Evolutionary conservation across 2,329 filamentous ascomycete genomes (phyloP).

Genomic region (Curvularia hawaiiensis): DNA sequence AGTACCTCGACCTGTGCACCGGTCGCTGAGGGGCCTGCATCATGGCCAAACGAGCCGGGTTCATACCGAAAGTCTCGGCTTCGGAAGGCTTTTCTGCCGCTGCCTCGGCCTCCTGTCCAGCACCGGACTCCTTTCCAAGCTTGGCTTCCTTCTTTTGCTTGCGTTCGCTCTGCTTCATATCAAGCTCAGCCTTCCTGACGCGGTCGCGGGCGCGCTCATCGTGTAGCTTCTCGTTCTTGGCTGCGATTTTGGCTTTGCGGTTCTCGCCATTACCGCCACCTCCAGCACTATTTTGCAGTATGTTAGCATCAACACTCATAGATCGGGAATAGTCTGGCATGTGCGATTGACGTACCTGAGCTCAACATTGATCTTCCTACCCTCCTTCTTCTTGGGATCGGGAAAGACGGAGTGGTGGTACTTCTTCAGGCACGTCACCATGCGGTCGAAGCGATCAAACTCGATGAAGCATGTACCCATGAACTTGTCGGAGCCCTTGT

Average conservation of each 20-base stretch:
- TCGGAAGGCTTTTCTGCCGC: conserved; percentile 22
- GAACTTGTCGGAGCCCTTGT: conserved; percentile 45
- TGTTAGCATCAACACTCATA: conserved; percentile 14
- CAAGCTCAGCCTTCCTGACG: conserved; percentile 52
- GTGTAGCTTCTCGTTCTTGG: conserved; percentile 85
- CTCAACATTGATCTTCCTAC: conserved; percentile 89
- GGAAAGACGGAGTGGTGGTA: conserved; percentile 86
- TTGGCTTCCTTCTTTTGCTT: conserved; percentile 48
- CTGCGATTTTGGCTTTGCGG: conserved; percentile 76
- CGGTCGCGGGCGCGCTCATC: conserved; percentile 64
- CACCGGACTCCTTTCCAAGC: conserved; percentile 30
- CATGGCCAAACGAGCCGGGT: conserved; percentile 46
- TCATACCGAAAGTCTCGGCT: conserved; percentile 40
- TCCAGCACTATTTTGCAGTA: conserved; percentile 64
- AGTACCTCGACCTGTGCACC: conserved; percentile 31
- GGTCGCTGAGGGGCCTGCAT: conserved; percentile 32
- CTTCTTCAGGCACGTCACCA: conserved; percentile 90
- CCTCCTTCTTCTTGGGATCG: conserved; percentile 58
- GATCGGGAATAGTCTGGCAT: neutral
- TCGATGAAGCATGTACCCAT: conserved; percentile 68
- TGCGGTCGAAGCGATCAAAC: conserved; percentile 82
- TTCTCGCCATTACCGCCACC: conserved; percentile 79
- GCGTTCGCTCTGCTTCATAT: conserved; percentile 47
- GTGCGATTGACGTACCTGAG: conserved; percentile 65
- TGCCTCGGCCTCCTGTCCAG: conserved; percentile 17